Evolutionary conservation across 495 filamentous ascomycete genomes (phyloP).

Genomic region (Articulospora tetracladia): DNA sequence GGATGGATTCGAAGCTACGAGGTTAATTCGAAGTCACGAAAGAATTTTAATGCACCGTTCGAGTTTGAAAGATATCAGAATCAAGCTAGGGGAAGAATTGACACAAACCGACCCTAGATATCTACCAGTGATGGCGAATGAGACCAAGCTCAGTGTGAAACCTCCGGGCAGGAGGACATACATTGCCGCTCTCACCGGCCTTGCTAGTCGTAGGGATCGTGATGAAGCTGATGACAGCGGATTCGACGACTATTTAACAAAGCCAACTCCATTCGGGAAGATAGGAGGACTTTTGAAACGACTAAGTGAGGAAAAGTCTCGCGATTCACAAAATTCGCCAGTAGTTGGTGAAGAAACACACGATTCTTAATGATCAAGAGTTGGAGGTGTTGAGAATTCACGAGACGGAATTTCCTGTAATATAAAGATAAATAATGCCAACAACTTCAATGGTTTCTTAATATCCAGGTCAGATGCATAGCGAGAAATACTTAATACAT

Average conservation of each 20-base stretch:
- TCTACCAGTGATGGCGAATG: too few relatives aligned
- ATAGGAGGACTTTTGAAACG: slow-evolving; percentile 13
- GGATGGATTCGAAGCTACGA: slow-evolving; percentile 63
- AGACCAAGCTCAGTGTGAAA: neutral
- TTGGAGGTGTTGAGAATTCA: too few relatives aligned
- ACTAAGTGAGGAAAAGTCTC: slow-evolving; percentile 1
- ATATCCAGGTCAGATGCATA: too few relatives aligned
- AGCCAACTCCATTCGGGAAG: slow-evolving; percentile 45
- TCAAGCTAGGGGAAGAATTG: neutral
- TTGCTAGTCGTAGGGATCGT: slow-evolving; percentile 58
- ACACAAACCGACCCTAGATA: too few relatives aligned
- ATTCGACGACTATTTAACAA: slow-evolving; percentile 68
- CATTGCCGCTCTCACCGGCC: slow-evolving; percentile 65
- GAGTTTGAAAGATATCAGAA: neutral
- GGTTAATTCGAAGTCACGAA: slow-evolving; percentile 58
- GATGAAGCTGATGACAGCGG: slow-evolving; percentile 63
- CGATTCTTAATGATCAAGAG: too few relatives aligned
- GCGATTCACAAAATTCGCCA: neutral
- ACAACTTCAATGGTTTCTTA: too few relatives aligned
- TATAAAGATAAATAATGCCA: too few relatives aligned
- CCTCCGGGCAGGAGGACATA: neutral
- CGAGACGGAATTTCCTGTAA: too few relatives aligned
- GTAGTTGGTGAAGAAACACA: neutral
- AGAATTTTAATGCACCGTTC: slow-evolving; percentile 6
- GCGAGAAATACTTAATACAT: too few relatives aligned